A percentile compares a stretch with the other conserved stretches of the same genome.
phyloP scores from a whole-genome alignment of 1,139 yeast species.

The Zhuliangozyma blackwelliae region DNA sequence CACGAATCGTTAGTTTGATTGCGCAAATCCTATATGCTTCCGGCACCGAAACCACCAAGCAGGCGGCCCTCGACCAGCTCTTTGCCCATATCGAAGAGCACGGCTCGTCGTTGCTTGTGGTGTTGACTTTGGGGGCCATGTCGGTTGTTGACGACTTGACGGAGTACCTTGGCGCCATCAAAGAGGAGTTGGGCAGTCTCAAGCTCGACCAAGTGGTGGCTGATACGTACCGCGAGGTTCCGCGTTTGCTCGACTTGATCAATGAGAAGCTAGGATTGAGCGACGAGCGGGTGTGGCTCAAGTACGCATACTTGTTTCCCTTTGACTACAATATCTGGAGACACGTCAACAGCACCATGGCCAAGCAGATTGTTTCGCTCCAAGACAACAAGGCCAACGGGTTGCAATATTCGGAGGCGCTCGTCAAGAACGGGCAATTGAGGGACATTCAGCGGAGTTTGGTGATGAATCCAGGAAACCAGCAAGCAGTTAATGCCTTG shows the following conservation, averaged over 20 bases:
- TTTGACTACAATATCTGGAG: constrained; percentile 67
- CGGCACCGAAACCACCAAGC: constrained; percentile 67
- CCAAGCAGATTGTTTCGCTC: constrained; percentile 44
- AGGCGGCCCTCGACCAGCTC: constrained; percentile 74
- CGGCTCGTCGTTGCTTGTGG: constrained; percentile 64
- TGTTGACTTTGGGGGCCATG: constrained; percentile 76
- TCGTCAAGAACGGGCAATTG: constrained; percentile 40
- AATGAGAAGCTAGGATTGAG: constrained; percentile 24
- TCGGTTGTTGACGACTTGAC: constrained; percentile 60
- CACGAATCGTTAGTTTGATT: constrained; percentile 63
- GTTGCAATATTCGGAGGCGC: constrained; percentile 48
- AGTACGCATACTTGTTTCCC: constrained; percentile 72
- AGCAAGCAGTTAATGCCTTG: constrained; percentile 10
- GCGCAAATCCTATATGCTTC: constrained; percentile 78
- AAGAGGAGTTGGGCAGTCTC: constrained; percentile 58
- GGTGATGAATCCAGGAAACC: constrained; percentile 26
- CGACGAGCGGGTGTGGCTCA: constrained; percentile 50
- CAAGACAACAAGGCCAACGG: constrained; percentile 50
- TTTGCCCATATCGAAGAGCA: constrained; percentile 56
- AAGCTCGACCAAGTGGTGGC: constrained; percentile 42
- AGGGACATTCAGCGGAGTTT: constrained; percentile 58
- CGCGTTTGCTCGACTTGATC: constrained; percentile 56
- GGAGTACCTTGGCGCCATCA: constrained; percentile 60
- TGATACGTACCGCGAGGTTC: constrained; percentile 54
- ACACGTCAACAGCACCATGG: constrained; percentile 47